Evolutionary conservation across 805 yeast genomes (phyloP).

Genomic region (Candida pini): DNA sequence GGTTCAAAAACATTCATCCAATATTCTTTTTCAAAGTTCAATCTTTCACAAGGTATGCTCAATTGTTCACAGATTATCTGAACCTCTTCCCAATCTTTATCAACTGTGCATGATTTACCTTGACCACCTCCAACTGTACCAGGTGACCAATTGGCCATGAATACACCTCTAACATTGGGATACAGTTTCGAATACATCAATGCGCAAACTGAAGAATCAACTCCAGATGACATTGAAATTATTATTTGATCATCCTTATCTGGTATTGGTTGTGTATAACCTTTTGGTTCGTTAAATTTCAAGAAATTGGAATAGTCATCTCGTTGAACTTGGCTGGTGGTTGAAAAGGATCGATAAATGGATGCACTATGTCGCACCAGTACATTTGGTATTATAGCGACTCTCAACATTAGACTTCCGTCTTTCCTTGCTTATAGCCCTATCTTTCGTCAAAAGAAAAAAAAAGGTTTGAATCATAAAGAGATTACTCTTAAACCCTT

Average conservation of each 20-base stretch:
- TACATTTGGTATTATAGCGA: too few relatives aligned
- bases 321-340: neutral
- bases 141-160: slow-evolving; percentile 87
- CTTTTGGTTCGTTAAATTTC: slow-evolving; percentile 5
- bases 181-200: slow-evolving; percentile 42
- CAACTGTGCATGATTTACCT: slow-evolving; percentile 55
- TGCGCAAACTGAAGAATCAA: slow-evolving; percentile 89
- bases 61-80: slow-evolving; percentile 54
- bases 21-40: slow-evolving; percentile 84
- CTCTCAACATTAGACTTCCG: too few relatives aligned
- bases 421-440: too few relatives aligned
- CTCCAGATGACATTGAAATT: slow-evolving; percentile 96
- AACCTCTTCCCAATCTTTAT: slow-evolving; percentile 86
- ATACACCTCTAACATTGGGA: slow-evolving; percentile 69
- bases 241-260: slow-evolving; percentile 51
- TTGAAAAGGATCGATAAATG: slow-evolving; percentile 13
- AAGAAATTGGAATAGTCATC: slow-evolving; percentile 2
- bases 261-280: slow-evolving; percentile 40
- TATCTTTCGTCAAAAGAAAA: too few relatives aligned
- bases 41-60: slow-evolving; percentile 64
- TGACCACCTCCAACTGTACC: slow-evolving; percentile 23
- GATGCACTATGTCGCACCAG: slow-evolving; percentile 76
- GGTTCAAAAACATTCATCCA: slow-evolving; percentile 93
- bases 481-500: too few relatives aligned
- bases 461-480: too few relatives aligned